phyloP scores from a whole-genome alignment of 192 early-diverging fungal genomes.

The Rhizophagus sp. region DNA sequence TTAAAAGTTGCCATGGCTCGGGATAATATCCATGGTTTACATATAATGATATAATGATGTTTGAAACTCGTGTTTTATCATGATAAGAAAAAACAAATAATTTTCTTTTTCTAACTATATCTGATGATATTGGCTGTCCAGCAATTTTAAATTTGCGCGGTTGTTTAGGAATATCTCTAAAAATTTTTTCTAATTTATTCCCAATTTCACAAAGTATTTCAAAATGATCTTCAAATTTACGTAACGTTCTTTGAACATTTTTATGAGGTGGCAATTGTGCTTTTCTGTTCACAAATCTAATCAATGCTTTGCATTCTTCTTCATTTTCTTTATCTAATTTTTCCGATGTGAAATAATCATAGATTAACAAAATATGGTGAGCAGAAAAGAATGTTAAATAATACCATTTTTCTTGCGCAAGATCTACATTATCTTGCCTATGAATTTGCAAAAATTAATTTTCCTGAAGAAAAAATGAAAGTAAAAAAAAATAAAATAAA shows the following conservation, averaged over 20 bases:
- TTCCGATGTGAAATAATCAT: constrained; percentile 28
- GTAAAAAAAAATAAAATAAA: too few relatives aligned
- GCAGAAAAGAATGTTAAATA: constrained; percentile 27
- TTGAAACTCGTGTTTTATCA: too few relatives aligned
- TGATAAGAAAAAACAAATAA: too few relatives aligned
- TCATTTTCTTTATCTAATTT: background rate
- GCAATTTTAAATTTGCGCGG: background rate
- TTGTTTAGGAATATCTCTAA: background rate
- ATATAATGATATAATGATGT: too few relatives aligned
- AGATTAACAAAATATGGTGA: constrained; percentile 22
- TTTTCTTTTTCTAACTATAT: too few relatives aligned
- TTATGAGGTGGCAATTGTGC: background rate
- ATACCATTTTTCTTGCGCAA: constrained; percentile 22
- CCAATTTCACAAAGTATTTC: background rate
- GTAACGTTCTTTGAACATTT: background rate
- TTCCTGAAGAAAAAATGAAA: too few relatives aligned
- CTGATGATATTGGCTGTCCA: too few relatives aligned
- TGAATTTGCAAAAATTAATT: background rate
- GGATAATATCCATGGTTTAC: too few relatives aligned
- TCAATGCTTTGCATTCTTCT: constrained; percentile 10
- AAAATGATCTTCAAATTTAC: background rate
- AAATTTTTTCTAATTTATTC: background rate
- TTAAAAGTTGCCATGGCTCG: too few relatives aligned
- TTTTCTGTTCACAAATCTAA: constrained; percentile 17
- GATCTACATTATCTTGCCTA: constrained; percentile 11